Percentiles rank a stretch among this genome's conserved stretches.
Conservation (phyloP, 2,329 filamentous ascomycete genomes). For the Penicillium palitans region DNA sequence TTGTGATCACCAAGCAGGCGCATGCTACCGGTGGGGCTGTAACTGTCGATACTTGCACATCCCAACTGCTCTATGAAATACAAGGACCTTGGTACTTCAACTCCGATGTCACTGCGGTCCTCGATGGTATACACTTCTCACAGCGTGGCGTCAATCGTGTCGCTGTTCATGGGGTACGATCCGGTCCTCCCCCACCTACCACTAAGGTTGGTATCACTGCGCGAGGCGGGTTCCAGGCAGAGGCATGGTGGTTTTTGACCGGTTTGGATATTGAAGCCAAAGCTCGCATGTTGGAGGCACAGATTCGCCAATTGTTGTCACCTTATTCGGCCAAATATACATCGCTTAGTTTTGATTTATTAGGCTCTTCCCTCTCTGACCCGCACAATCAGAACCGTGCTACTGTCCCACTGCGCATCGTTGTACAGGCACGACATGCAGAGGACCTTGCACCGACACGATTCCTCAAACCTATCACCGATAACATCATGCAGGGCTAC, state of each 20-base stretch:
- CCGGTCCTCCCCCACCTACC: slow-evolving; percentile 49
- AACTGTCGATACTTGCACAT: slow-evolving; percentile 53
- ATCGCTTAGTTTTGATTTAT: slow-evolving; percentile 34
- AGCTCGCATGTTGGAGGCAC: slow-evolving; percentile 47
- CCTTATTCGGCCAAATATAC: slow-evolving; percentile 35
- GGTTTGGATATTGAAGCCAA: slow-evolving; percentile 50
- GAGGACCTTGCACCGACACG: slow-evolving; percentile 35
- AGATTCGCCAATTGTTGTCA: slow-evolving; percentile 44
- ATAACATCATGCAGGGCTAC: slow-evolving; percentile 45
- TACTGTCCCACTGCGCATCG: slow-evolving; percentile 45
- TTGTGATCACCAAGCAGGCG: slow-evolving; percentile 48
- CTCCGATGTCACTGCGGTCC: slow-evolving; percentile 56
- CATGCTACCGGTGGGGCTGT: slow-evolving; percentile 42
- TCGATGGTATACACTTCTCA: slow-evolving; percentile 54
- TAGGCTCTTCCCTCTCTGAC: slow-evolving; percentile 34
- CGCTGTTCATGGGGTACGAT: slow-evolving; percentile 49
- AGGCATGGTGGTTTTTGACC: slow-evolving; percentile 47
- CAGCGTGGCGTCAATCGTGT: slow-evolving; percentile 53
- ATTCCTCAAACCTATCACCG: slow-evolving; percentile 40
- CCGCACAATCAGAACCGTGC: slow-evolving; percentile 45
- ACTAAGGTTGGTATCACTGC: slow-evolving; percentile 54
- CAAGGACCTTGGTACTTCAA: slow-evolving; percentile 60
- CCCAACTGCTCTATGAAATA: slow-evolving; percentile 57
- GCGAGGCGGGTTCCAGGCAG: slow-evolving; percentile 49
- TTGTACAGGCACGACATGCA: slow-evolving; percentile 48